Conservation (phyloP, 1,139 yeast species). For the Nematodospora anomalae region DNA sequence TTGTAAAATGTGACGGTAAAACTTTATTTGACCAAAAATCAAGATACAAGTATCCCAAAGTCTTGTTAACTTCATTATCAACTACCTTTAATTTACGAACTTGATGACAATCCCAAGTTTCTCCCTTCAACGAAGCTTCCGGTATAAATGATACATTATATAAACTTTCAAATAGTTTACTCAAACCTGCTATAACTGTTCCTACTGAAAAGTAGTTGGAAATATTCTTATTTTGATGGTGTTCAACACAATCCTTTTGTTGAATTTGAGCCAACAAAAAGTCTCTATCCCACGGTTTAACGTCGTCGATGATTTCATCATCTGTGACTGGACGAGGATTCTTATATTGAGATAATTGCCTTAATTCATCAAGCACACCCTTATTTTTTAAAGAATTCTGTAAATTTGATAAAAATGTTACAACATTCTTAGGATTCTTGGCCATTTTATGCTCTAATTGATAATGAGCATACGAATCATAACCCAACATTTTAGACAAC, state of each 20-base stretch:
- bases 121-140: constrained; percentile 63
- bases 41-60: constrained; percentile 42
- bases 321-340: constrained; percentile 26
- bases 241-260: constrained; percentile 13
- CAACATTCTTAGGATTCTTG: constrained; percentile 72
- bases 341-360: constrained; percentile 40
- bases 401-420: constrained; percentile 62
- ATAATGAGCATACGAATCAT: constrained; percentile 70
- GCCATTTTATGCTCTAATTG: constrained; percentile 93
- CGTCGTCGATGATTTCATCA: constrained; percentile 42
- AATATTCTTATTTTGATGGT: constrained; percentile 34
- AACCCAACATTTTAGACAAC: constrained; percentile 75
- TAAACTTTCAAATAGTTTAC: constrained; percentile 63
- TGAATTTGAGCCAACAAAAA: constrained; percentile 42
- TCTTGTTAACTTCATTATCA: constrained; percentile 27
- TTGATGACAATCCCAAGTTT: constrained; percentile 81
- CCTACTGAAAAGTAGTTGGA: constrained; percentile 79
- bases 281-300: constrained; percentile 93
- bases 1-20: constrained; percentile 91
- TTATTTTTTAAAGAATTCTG: constrained; percentile 46
- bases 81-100: constrained; percentile 78
- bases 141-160: constrained; percentile 80
- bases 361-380: constrained; percentile 62
- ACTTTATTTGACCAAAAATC: constrained; percentile 51
- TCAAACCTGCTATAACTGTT: constrained; percentile 80